Base-by-base conservation (phyloP, 352 stramenopile species). In the Achlya hypogyna region DNA sequence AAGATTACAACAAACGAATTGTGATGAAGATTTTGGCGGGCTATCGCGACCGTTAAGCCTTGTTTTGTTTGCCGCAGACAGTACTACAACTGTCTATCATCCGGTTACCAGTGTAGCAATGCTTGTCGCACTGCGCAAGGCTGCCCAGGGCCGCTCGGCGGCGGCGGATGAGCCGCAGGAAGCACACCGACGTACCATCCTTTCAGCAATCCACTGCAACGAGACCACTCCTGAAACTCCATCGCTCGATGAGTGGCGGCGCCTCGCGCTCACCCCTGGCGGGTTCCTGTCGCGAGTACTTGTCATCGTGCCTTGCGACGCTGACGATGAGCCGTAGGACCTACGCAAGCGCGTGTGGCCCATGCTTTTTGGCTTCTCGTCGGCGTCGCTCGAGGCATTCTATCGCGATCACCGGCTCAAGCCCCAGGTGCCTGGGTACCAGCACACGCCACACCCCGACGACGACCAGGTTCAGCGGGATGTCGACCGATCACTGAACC, bases 401-500 rank as follows among this genome's bases (percentile, higher is more conserved):
- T 67, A 51, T 27, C 14, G 10, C 45, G 31, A 22, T 10, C 47
- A 64, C 2, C 51, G 34, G 35, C 32, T 72, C 42, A 52, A 72
- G 29, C 8, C 59, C 16, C 70, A 65, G 12, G 2, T 51, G 62
- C 54, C 25, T 25, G 65, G 29, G 51, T 73, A 60, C 63, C 60
- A 38, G 29, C 9, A n/a, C 25, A 65, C 74, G 14, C 43, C 58
- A 6, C 83, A 93, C 53, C 76, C 77, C 10, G 86, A 95, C 56
- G 79, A 86, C 49, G 63, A 65, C 18, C 84, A 92, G 66, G 74
- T 95, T 32, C 77, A 89, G 40, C 91, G 91, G 60, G 86, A 95
- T 58, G 86, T 95, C 34, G 81, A 91, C n/a, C 83, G 86, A 52
- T 95, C 86, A 22, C 71, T 95, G 49, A 91, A 82, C 72, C 79